Conservation (phyloP, 257 asterid species). For the Coffea eugenioides region DNA sequence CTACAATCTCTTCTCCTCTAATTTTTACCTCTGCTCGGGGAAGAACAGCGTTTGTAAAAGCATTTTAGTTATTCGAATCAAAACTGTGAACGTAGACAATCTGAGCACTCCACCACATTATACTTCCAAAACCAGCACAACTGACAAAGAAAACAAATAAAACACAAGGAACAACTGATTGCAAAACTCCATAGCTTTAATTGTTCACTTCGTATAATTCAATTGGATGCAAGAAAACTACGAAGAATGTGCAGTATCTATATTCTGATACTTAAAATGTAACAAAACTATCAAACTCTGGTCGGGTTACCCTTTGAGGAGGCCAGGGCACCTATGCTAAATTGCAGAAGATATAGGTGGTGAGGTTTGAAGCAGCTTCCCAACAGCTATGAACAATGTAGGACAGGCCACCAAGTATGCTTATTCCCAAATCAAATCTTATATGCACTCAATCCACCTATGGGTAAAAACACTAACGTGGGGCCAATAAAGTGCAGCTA, state of each 20-base stretch:
- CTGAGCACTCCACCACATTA: background rate
- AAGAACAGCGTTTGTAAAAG: background rate
- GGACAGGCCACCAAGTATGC: background rate
- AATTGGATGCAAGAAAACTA: background rate
- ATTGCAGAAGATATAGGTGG: background rate
- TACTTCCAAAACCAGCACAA: background rate
- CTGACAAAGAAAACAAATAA: background rate
- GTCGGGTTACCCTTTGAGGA: background rate
- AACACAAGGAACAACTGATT: background rate
- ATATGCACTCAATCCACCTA: background rate
- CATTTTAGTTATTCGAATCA: background rate
- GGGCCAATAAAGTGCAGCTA: background rate
- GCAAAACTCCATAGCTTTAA: background rate
- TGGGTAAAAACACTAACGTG: background rate
- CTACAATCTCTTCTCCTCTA: background rate
- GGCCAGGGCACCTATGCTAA: background rate
- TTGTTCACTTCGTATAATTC: background rate
- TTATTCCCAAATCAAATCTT: background rate
- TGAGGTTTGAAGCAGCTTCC: background rate
- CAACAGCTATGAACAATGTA: background rate
- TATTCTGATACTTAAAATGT: background rate
- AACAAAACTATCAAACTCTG: background rate
- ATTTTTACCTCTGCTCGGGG: background rate
- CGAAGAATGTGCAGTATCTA: background rate
- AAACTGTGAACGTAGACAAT: background rate